A percentile compares a stretch with the other conserved stretches of the same genome.
These are phyloP conservation scores for Ramichloridium luteum DNA, from an alignment of 2,329 filamentous ascomycete species.

Conservation along the genomic window DNA sequence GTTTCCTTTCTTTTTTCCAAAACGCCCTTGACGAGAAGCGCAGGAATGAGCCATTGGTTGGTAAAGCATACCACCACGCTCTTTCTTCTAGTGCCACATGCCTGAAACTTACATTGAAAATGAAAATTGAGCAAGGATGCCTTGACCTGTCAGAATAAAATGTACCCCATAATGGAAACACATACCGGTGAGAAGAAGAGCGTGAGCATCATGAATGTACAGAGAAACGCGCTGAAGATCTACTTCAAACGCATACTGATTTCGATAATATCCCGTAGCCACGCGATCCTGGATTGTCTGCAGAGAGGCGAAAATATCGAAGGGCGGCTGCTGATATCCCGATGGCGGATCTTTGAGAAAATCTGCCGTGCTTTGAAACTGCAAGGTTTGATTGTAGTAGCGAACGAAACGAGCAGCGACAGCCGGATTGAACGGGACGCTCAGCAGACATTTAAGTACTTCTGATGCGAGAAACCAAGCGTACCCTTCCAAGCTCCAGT, in stretches of 20 bases:
- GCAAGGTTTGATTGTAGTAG: constrained; percentile 31
- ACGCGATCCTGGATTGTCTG: constrained; percentile 21
- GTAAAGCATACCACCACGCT: too few species aligned
- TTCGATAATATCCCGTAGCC: constrained; percentile 20
- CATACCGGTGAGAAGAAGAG: constrained; percentile 22
- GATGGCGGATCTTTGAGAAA: constrained; percentile 26
- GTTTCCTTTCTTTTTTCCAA: too few species aligned
- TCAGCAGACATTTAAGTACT: constrained; percentile 30
- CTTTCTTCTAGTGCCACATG: too few species aligned
- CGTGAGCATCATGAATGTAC: constrained; percentile 27
- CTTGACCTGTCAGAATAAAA: too few species aligned
- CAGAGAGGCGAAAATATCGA: constrained; percentile 25
- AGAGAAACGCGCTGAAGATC: constrained; percentile 25
- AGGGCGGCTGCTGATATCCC: constrained; percentile 25
- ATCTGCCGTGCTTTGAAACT: constrained; percentile 28
- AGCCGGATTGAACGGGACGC: constrained; percentile 31
- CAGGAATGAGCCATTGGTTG: too few species aligned
- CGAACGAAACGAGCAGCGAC: constrained; percentile 28
- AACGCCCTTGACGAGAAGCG: too few species aligned
- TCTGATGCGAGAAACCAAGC: constrained; percentile 3
- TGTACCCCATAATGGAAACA: too few species aligned
- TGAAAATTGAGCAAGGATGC: too few species aligned
- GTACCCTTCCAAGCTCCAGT: too few species aligned
- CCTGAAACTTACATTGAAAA: too few species aligned
- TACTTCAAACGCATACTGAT: constrained; percentile 29